Conservation (phyloP, 306 rosid genomes). For the Herpetospermum pedunculosum region DNA sequence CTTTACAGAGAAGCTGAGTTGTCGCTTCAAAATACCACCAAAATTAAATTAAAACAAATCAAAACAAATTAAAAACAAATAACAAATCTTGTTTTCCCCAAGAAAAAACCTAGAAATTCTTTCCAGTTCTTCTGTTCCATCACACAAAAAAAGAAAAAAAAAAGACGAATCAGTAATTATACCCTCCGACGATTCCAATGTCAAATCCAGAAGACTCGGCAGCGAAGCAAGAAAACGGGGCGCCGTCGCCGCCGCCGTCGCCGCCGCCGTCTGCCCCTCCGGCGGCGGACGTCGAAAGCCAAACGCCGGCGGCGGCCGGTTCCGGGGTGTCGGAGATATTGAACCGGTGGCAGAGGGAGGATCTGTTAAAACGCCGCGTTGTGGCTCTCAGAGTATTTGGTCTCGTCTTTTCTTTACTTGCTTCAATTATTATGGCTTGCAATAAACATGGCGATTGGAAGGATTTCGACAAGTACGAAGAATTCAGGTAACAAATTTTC, state of each 20-base stretch:
- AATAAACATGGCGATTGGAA: constrained; percentile 72
- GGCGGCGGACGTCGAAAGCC: constrained; percentile 14
- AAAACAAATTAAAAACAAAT: background rate
- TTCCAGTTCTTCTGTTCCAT: background rate
- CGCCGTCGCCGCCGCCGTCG: background rate
- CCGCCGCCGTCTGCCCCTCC: constrained; percentile 11
- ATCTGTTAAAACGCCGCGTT: constrained; percentile 41
- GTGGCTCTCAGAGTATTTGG: constrained; percentile 48
- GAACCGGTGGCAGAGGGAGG: constrained; percentile 67
- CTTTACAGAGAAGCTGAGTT: background rate
- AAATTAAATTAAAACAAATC: background rate
- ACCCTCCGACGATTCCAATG: background rate
- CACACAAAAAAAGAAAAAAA: background rate
- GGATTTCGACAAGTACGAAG: constrained; percentile 51
- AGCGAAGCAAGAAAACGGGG: background rate
- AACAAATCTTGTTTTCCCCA: background rate
- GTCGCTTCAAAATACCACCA: background rate
- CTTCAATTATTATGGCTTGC: constrained; percentile 47
- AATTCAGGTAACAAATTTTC: constrained; percentile 32
- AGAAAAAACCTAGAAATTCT: background rate
- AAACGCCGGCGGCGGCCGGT: background rate
- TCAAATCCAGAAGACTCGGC: background rate
- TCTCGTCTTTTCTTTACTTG: constrained; percentile 43
- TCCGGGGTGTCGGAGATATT: constrained; percentile 20
- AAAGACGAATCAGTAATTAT: background rate